Percentiles rank a stretch among this genome's conserved stretches.
Evolutionary conservation across 352 stramenopile genomes (phyloP).

Genomic region (Halophytophthora batemanensis): DNA sequence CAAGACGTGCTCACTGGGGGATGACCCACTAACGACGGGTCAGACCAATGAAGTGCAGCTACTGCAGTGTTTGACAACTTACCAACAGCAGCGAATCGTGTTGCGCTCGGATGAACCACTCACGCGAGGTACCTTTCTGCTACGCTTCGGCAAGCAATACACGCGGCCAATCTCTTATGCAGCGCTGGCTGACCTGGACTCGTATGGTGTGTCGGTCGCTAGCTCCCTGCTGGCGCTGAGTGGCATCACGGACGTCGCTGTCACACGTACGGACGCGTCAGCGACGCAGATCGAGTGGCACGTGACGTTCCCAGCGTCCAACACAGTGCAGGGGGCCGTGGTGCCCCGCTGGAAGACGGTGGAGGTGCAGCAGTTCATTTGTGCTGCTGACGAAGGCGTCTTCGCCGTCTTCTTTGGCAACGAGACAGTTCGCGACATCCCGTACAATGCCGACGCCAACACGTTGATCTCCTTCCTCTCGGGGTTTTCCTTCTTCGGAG

Average conservation of each 20-base stretch:
- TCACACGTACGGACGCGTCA: conserved; percentile 29
- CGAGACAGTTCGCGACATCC: conserved; percentile 52
- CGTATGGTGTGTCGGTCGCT: conserved; percentile 44
- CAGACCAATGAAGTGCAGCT: conserved; percentile 70
- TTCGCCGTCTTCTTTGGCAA: conserved; percentile 62
- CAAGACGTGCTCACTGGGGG: conserved; percentile 58
- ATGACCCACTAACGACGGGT: conserved; percentile 61
- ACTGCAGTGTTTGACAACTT: conserved; percentile 51
- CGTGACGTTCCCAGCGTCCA: conserved; percentile 45
- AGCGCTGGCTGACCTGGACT: conserved; percentile 42
- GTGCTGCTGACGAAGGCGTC: conserved; percentile 49
- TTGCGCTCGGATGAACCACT: conserved; percentile 43
- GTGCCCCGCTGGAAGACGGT: conserved; percentile 50
- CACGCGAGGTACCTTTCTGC: conserved; percentile 50
- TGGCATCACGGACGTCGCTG: conserved; percentile 34
- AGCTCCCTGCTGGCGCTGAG: conserved; percentile 40
- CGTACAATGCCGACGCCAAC: conserved; percentile 54
- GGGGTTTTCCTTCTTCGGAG: conserved; percentile 42
- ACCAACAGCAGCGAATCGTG: conserved; percentile 54
- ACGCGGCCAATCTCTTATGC: conserved; percentile 61
- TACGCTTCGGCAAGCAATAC: conserved; percentile 62
- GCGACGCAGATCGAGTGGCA: conserved; percentile 42
- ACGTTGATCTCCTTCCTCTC: conserved; percentile 43
- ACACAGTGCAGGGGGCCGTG: conserved; percentile 48
- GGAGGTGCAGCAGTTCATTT: conserved; percentile 81